These are phyloP conservation scores for Stephania cephalantha DNA, from an alignment of 164 flowering plant species.

Conservation along the genomic window DNA sequence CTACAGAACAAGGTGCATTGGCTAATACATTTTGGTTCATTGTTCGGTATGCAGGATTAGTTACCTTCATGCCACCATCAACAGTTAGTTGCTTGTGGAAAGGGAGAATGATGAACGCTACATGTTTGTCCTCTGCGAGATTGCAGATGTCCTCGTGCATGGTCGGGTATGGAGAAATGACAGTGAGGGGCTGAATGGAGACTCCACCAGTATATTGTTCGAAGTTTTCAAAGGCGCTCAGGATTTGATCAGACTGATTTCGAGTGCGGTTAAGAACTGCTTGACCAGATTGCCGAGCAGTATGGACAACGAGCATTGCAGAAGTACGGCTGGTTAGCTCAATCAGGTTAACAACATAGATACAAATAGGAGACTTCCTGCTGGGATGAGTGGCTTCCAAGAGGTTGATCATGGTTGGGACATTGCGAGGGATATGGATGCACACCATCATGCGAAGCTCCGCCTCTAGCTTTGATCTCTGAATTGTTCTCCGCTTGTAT, in stretches of 20 bases:
- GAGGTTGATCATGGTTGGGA: constrained; percentile 8
- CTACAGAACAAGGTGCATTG: constrained; percentile 19
- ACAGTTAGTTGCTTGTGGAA: constrained; percentile 25
- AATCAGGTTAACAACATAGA: constrained; percentile 17
- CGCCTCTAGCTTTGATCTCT: background rate
- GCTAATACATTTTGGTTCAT: constrained; percentile 16
- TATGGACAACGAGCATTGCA: constrained; percentile 14
- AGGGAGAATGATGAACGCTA: constrained; percentile 21
- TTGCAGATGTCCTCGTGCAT: constrained; percentile 23
- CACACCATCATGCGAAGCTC: constrained; percentile 10
- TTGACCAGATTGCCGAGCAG: background rate
- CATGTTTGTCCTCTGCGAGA: constrained; percentile 22
- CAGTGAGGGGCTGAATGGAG: constrained; percentile 16
- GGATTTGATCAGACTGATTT: constrained; percentile 12
- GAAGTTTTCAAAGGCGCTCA: constrained; percentile 20
- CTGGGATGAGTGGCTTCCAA: constrained; percentile 12
- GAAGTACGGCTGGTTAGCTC: constrained; percentile 14
- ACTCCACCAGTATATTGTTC: constrained; percentile 6
- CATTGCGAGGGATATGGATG: constrained; percentile 3
- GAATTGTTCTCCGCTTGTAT: constrained; percentile 2
- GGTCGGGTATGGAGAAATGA: constrained; percentile 15
- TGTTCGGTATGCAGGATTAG: constrained; percentile 16
- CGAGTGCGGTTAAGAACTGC: too few relatives aligned
- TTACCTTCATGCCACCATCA: constrained; percentile 21
- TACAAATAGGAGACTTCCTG: constrained; percentile 11